These are phyloP conservation scores for Leccinum variabile DNA, from an alignment of 1,284 basidiomycete species.

Conservation along the genomic window DNA sequence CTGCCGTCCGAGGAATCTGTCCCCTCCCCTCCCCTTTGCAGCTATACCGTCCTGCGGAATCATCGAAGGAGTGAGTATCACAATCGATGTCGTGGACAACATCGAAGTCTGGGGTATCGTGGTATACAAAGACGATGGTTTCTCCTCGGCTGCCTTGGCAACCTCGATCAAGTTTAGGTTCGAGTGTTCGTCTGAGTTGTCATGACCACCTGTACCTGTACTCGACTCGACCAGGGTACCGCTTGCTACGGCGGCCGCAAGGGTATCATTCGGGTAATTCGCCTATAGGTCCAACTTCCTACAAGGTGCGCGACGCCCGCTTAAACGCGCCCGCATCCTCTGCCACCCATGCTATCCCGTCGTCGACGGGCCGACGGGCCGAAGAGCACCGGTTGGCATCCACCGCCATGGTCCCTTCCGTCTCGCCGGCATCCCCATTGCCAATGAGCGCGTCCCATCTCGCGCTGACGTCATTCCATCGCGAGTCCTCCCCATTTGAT, in stretches of 20 bases:
- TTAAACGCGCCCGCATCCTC: slow-evolving; percentile 1
- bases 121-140: not conserved
- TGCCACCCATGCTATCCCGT: slow-evolving; percentile 49
- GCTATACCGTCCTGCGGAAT: slow-evolving; percentile 4
- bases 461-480: slow-evolving; percentile 51
- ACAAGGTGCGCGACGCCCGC: slow-evolving; percentile 24
- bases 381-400: not conserved
- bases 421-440: slow-evolving; percentile 12
- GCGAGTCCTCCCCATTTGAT: slow-evolving; percentile 39
- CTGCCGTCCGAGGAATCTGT: slow-evolving; percentile 54
- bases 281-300: slow-evolving; percentile 37
- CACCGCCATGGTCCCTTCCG: slow-evolving; percentile 12
- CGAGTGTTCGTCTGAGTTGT: not conserved
- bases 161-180: not conserved
- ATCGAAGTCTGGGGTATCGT: slow-evolving; percentile 8
- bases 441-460: slow-evolving; percentile 50
- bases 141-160: slow-evolving; percentile 13
- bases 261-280: slow-evolving; percentile 37
- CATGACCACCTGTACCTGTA: not conserved
- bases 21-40: slow-evolving; percentile 29
- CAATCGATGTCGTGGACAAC: slow-evolving; percentile 13
- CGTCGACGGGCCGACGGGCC: slow-evolving; percentile 25
- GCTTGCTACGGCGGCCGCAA: slow-evolving; percentile 8
- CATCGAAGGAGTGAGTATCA: slow-evolving; percentile 34
- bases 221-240: not conserved